A percentile compares a stretch with the other conserved stretches of the same genome.
Conservation (phyloP, 257 asterid genomes). For the Mitragyna speciosa region DNA sequence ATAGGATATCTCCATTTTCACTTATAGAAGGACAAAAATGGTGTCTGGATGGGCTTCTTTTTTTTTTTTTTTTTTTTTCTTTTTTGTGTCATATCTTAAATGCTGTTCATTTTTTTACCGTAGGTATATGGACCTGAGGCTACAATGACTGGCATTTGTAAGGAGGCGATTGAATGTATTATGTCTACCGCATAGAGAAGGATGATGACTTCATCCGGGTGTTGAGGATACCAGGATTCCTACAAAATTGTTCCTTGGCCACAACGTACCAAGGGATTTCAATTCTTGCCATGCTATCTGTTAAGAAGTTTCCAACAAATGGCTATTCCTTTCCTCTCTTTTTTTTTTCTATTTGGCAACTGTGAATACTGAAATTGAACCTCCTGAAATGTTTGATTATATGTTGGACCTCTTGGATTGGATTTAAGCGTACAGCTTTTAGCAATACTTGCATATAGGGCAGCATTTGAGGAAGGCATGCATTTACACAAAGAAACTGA, state of each 20-base stretch:
- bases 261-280: neutral
- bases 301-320: neutral
- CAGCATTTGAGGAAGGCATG: neutral
- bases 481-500: too few relatives aligned
- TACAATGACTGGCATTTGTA: constrained; percentile 87
- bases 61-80: too few relatives aligned
- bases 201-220: neutral
- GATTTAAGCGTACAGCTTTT: neutral
- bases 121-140: constrained; percentile 93
- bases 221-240: neutral
- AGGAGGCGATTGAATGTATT: constrained; percentile 76
- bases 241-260: neutral
- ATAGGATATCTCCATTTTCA: neutral
- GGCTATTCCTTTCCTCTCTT: neutral
- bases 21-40: neutral
- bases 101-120: neutral
- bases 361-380: constrained; percentile 1
- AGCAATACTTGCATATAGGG: neutral
- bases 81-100: neutral
- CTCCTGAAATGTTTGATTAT: neutral
- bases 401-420: neutral
- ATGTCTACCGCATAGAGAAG: constrained; percentile 52
- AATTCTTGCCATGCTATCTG: neutral
- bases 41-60: constrained; percentile 3
- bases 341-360: neutral